phyloP scores from a whole-genome alignment of 495 filamentous ascomycete species.

The Sordaria brevicollis region DNA sequence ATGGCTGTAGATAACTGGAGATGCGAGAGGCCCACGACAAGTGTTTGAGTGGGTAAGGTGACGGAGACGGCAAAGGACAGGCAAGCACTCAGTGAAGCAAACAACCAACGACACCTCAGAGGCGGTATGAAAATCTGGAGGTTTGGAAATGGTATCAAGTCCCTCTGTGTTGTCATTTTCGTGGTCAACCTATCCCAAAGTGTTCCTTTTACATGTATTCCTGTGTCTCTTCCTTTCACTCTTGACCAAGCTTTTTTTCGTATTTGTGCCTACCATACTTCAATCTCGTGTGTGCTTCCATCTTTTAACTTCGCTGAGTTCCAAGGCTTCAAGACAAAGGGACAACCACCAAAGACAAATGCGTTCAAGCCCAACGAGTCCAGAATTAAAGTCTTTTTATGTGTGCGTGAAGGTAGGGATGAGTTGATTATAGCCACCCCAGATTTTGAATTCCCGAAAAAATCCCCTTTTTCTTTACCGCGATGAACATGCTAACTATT shows the following conservation, averaged over 20 bases:
- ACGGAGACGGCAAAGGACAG: not conserved
- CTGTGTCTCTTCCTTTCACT: not conserved
- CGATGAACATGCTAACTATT: not conserved
- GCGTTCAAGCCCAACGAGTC: not conserved
- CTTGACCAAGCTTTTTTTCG: not conserved
- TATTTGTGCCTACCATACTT: not conserved
- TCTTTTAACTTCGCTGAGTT: not conserved
- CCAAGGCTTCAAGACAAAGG: not conserved
- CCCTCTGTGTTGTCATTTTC: not conserved
- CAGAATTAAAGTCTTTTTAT: not conserved
- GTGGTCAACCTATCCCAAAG: not conserved
- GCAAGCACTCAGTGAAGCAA: not conserved
- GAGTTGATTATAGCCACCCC: not conserved
- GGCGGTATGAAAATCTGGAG: not conserved
- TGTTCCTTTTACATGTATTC: not conserved
- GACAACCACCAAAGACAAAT: not conserved
- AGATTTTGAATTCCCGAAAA: not conserved
- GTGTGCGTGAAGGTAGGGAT: not conserved
- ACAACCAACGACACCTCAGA: not conserved
- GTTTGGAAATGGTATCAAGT: not conserved
- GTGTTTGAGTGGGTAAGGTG: too few species aligned
- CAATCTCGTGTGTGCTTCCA: not conserved
- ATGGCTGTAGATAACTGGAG: not conserved
- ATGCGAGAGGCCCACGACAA: too few species aligned
- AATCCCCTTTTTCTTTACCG: not conserved